Evolutionary conservation across 2,329 filamentous ascomycete genomes (phyloP).

Genomic region (Diaporthe citriasiana): DNA sequence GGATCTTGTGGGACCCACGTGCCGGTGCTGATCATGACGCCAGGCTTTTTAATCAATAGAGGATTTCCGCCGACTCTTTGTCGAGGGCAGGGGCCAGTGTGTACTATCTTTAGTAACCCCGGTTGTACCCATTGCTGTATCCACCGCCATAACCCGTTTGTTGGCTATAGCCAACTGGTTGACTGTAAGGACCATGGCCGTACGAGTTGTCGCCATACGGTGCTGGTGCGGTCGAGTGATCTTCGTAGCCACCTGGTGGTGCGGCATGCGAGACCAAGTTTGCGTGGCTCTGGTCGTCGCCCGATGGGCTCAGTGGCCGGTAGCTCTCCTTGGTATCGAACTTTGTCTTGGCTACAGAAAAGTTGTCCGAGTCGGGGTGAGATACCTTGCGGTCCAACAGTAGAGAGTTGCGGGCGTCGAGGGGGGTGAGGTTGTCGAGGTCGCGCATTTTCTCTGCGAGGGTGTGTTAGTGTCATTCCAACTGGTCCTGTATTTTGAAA

Average conservation of each 20-base stretch:
- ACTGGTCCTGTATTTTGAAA: neutral
- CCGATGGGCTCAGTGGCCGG: constrained; percentile 31
- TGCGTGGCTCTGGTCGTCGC: constrained; percentile 53
- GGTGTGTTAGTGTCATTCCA: constrained; percentile 47
- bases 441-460: constrained; percentile 81
- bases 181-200: constrained; percentile 26
- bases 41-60: constrained; percentile 30
- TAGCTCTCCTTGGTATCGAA: constrained; percentile 51
- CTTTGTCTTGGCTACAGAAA: constrained; percentile 58
- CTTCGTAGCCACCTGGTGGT: constrained; percentile 50
- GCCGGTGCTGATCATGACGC: constrained; percentile 22
- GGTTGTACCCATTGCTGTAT: constrained; percentile 28
- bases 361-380: constrained; percentile 55
- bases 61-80: constrained; percentile 18
- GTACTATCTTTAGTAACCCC: constrained; percentile 12
- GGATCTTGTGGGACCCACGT: constrained; percentile 25
- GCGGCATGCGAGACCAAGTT: constrained; percentile 57
- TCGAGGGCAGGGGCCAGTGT: neutral
- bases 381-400: constrained; percentile 72
- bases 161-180: constrained; percentile 20
- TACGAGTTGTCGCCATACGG: constrained; percentile 37
- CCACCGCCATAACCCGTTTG: constrained; percentile 32
- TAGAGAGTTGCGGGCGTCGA: constrained; percentile 89
- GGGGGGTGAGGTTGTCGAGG: constrained; percentile 84
- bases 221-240: constrained; percentile 36